Base-by-base conservation (phyloP, 495 filamentous ascomycete species). In the Aspergillus heteromorphus region DNA sequence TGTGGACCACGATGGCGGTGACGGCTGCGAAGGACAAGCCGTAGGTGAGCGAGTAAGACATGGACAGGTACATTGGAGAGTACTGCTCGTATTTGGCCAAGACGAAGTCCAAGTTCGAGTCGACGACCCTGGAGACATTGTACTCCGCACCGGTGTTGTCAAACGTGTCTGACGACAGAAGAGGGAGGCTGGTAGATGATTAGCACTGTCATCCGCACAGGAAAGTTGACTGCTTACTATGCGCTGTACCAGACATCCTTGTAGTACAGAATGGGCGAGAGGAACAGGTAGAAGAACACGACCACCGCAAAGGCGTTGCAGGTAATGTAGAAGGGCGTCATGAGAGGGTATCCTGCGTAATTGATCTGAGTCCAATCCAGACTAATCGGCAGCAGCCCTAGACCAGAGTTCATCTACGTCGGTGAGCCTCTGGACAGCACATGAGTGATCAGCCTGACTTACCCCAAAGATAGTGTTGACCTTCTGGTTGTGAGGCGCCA, bases 301-400 rank as follows among this genome's bases (percentile, higher is more conserved):
- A 40, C 77, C 2, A 76, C 76, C n/a, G 80, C 67, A 57, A 76
- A 84, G 10, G 79, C 81, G 9, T 81, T 73, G 48, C 84, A 79
- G 19, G 79, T 80, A 23, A 80, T 83, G 75, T 83, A 86, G 67
- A 85, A 83, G 40, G 84, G 82, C 6, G 82, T 85, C 49, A 81
- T 57, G 19, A 86, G 49, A 1, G 79, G 81, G 18, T 80, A 53
- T 1, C 83, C 83, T 0, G 62, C 62, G 25, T 65, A 25, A 78
- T 81, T 23, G 62, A 66, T 52, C 73, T 79, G 6, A 74, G 83
- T 79, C 63, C 63, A 66, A 70, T 92, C 88, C 56, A 92, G 88
- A 0, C 87, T 92, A 55, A 92, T 61, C 10, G 88, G 88, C 54
- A 91, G 86, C 14, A 92, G 64, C 0, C 89, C 89, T 31, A 92